Evolutionary conservation across 116 monocot genomes (phyloP).

Genomic region (Thalassia testudinum): DNA sequence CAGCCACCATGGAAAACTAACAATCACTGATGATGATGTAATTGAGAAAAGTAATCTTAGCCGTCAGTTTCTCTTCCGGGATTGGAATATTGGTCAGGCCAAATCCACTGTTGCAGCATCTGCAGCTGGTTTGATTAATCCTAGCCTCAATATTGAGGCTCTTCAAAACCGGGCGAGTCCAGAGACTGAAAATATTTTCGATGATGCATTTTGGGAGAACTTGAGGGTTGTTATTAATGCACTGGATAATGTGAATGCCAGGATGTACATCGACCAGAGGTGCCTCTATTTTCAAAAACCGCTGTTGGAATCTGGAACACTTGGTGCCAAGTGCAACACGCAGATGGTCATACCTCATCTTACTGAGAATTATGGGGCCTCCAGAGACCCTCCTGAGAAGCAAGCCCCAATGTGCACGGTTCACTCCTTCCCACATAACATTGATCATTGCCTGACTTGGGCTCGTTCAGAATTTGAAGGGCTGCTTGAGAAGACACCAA

Average conservation of each 20-base stretch:
- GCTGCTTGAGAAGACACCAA: slow-evolving; percentile 38
- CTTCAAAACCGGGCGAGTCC: slow-evolving; percentile 40
- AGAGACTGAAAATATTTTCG: slow-evolving; percentile 37
- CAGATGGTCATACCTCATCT: slow-evolving; percentile 50
- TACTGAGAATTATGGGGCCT: slow-evolving; percentile 51
- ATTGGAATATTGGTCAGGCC: slow-evolving; percentile 49
- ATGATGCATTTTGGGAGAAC: slow-evolving; percentile 39
- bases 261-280: slow-evolving; percentile 34
- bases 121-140: slow-evolving; percentile 21
- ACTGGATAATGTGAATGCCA: slow-evolving; percentile 42
- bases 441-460: slow-evolving; percentile 46
- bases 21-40: slow-evolving; percentile 50
- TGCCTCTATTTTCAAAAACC: slow-evolving; percentile 42
- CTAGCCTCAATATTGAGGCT: slow-evolving; percentile 29
- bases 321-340: slow-evolving; percentile 36
- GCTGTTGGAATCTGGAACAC: slow-evolving; percentile 35
- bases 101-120: slow-evolving; percentile 44
- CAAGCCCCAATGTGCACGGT: slow-evolving; percentile 54
- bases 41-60: slow-evolving; percentile 55
- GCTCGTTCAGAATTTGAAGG: slow-evolving; percentile 48
- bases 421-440: slow-evolving; percentile 46
- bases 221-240: slow-evolving; percentile 35
- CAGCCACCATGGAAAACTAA: slow-evolving; percentile 27
- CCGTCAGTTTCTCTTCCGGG: slow-evolving; percentile 43
- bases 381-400: slow-evolving; percentile 41